Base-by-base conservation (phyloP, 2,329 filamentous ascomycete genomes). In the Cyphellophora attinorum region DNA sequence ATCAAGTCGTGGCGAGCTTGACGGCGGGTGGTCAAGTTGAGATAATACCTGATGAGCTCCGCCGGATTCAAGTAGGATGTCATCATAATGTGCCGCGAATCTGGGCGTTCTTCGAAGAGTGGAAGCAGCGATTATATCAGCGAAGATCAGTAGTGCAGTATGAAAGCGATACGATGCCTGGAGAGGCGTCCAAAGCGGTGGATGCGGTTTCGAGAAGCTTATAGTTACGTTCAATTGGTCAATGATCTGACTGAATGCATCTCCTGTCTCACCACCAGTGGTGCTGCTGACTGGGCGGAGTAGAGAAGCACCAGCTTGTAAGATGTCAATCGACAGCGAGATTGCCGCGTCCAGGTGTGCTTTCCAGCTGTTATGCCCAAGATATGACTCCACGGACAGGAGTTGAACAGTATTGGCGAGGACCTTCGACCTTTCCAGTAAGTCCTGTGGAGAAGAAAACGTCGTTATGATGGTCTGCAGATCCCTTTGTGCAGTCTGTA, bases 1-100 rank as follows among this genome's bases (percentile, higher is more conserved):
- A 68, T 62, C 31, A 69, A 64, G 35, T 77, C 13, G 3, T 15
- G 36, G 19, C 33, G 5, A 10, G 25, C 19, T 13, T n/a, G n/a
- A n/a, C n/a, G n/a, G n/a, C n/a, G n/a, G n/a, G n/a, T n/a, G n/a
- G n/a, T n/a, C n/a, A n/a, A n/a, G n/a, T n/a, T n/a, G n/a, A n/a
- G n/a, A n/a, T n/a, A n/a, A n/a, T 34, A 19, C 6, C 11, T 14
- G 10, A 19, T 19, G 12, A 31, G 34, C 4, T 35, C 31, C 1
- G 32, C 12, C 36, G 25, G 11, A 58, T 33, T 58, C 56, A 25
- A 68, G 35, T n/a, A 53, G 42, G 12, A 57, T 39, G 19, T 42
- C 31, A 25, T 19, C 18, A 29, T 57, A 50, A 28, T 51, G 46
- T 11, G 47, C 37, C 32, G 44, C 45, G 11, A 61, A 46, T 23